Evolutionary conservation across 495 filamentous ascomycete species (phyloP), one percentile per base, ranked within the genome.

Genomic region (Pyrenula massariospora): DNA sequence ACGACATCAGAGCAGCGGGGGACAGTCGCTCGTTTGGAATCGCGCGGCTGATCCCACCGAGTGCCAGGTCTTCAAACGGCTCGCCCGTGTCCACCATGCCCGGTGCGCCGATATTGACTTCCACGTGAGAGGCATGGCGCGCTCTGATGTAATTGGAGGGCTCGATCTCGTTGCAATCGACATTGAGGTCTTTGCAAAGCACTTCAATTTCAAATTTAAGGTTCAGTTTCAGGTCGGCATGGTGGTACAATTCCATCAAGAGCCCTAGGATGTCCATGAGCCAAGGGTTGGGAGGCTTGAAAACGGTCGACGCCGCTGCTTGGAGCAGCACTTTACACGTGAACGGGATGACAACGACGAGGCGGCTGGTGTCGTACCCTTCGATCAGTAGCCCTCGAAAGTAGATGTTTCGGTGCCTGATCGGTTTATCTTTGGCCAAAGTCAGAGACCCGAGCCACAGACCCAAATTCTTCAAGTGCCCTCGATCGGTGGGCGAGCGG

Each of bases 201-300:
- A 97, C 90, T 67, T 99, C 93, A 60, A 99, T 97, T 66, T 97
- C 93, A 61, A 99, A 99, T 63, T 95, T 96, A 31, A 92, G 82
- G 60, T 96, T 95, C 48, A 96, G 77, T 66, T 96, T 97, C 49
- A 97, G 69, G 60, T 95, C 90, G n/a, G 88, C 88, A 63, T 82
- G 85, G 58, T 94, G 84, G 59, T 97, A 97, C 15, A 99, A 79
- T 60, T 97, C 93, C 54, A 93, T 84, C 52, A 99, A 76, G 12
- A 95, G 72, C 48, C 85, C 78, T 54, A 97, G 77, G 42, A 96
- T 89, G 56, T 97, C 93, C 88, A 96, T 92, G 56, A 94, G 59
- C 93, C 93, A 99, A 10, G 93, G 93, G 64, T 96, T 97, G 12
- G 93, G 92, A 10, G 93, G 91, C 59, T 82, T 87, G 73, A 97